Evolutionary conservation across 2,329 filamentous ascomycete species (phyloP), one percentile per base, ranked within the genome.

Genomic region (Aspergillus fijiensis): DNA sequence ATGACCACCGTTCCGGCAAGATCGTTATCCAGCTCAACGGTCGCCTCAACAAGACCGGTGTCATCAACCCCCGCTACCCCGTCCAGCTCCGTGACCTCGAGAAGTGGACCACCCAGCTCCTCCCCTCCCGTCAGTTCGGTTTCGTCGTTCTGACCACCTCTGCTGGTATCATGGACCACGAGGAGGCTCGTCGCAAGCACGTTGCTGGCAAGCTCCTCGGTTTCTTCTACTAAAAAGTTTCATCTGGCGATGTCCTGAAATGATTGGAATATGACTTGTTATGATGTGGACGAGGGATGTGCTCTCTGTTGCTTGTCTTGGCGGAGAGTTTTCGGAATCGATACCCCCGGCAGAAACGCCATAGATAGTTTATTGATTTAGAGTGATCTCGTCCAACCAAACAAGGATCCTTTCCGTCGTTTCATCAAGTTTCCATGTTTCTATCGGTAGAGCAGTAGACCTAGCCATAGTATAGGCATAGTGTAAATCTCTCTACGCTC

Each of bases 61-160:
- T 97, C 85, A 99, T 99, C 88, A 95, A 89, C 70, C 95, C 95
- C 80, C 91, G 95, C 81, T 99, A 96, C 91, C 98, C 98, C 88
- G 91, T 99, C 82, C 92, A 94, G 81, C 92, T 99, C 77, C 84
- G 86, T 76, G 95, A 99, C 76, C 87, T 99, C 79, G 95, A 99
- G 91, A 97, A 98, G 87, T 99, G 95, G 95, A 92, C 98, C 75
- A 92, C 96, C 84, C 96, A 96, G 89, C 90, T 99, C 78, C 88
- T 99, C 69, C 95, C 95, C 71, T 93, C 95, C 71, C 95, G 95
- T 97, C 95, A 99, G 85, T 99, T 99, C 87, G 95, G 95, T 78
- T 97, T 92, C 85, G 92, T 99, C 78, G 92, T 99, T 82, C 90
- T 99, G 76, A 99, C 95, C 81, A 99, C 95, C 83, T 97, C 93